Conservation (phyloP, 78 protist genomes). For the Creolimax fragrantissima region DNA sequence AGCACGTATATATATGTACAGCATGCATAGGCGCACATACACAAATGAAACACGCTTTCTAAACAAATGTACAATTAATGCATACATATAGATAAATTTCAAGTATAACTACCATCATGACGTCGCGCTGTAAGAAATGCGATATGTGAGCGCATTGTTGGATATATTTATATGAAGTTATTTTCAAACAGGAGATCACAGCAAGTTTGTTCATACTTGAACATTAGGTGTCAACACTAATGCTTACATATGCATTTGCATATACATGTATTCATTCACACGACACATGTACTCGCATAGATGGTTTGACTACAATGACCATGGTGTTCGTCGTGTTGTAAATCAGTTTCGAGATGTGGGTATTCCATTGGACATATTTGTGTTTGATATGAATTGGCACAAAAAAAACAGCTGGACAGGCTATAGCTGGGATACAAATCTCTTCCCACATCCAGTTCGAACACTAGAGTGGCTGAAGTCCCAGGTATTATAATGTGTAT, state of each 20-base stretch:
- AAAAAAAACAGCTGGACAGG: not conserved
- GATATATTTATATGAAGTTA: too few relatives aligned
- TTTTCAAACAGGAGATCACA: too few relatives aligned
- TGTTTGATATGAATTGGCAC: constrained; percentile 63
- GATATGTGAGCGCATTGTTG: too few relatives aligned
- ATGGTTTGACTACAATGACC: not conserved
- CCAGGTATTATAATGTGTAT: not conserved
- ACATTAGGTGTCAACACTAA: too few relatives aligned
- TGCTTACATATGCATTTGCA: not conserved
- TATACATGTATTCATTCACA: not conserved
- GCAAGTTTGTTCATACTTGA: too few relatives aligned
- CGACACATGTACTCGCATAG: not conserved
- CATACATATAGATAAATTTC: too few relatives aligned
- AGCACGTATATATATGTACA: too few relatives aligned
- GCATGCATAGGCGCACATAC: too few relatives aligned
- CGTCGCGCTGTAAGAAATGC: too few relatives aligned
- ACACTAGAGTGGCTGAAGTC: not conserved
- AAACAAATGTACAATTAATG: too few relatives aligned
- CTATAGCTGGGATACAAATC: not conserved
- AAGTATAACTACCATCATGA: too few relatives aligned
- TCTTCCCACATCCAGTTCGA: not conserved
- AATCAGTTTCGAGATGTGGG: not conserved
- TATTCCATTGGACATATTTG: constrained; percentile 48
- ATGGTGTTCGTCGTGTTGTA: not conserved
- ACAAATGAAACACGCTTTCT: too few relatives aligned